These are phyloP conservation scores for Pythium dissotocum DNA, from an alignment of 352 stramenopile genomes.

Conservation along the genomic window DNA sequence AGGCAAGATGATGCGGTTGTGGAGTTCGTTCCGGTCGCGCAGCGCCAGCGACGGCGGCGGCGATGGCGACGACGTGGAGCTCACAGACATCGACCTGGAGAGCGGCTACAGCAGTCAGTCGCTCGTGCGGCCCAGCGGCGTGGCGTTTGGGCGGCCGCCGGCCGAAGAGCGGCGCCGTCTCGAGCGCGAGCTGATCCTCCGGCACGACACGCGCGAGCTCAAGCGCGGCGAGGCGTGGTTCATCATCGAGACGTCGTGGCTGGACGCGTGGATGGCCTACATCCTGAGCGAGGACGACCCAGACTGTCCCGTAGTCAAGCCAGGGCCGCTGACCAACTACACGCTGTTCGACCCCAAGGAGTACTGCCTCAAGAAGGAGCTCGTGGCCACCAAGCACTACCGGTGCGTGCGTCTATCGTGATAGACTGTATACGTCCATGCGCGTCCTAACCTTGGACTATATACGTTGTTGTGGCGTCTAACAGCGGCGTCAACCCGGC, in stretches of 20 bases:
- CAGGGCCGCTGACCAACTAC: slow-evolving; percentile 69
- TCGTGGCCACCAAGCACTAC: slow-evolving; percentile 72
- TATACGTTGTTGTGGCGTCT: neutral
- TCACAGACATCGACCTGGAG: slow-evolving; percentile 31
- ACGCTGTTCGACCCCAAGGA: slow-evolving; percentile 72
- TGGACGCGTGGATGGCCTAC: slow-evolving; percentile 82
- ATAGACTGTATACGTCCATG: neutral
- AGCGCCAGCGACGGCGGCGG: slow-evolving; percentile 8
- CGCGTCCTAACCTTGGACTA: neutral
- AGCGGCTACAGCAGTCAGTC: slow-evolving; percentile 21
- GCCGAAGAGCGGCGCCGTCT: slow-evolving; percentile 32
- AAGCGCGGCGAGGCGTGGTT: slow-evolving; percentile 75
- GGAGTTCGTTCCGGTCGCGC: slow-evolving; percentile 26
- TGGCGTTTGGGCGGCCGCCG: slow-evolving; percentile 28
- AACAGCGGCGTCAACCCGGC: slow-evolving; percentile 71
- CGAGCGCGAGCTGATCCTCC: slow-evolving; percentile 69
- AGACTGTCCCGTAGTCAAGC: slow-evolving; percentile 44
- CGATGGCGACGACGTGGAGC: slow-evolving; percentile 21
- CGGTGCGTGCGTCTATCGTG: slow-evolving; percentile 28
- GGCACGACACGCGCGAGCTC: slow-evolving; percentile 66
- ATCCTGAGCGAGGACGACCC: slow-evolving; percentile 67
- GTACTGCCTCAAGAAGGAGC: slow-evolving; percentile 58
- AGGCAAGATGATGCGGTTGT: slow-evolving; percentile 28
- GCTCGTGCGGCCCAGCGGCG: slow-evolving; percentile 1
- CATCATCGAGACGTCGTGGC: slow-evolving; percentile 74